A percentile compares a stretch with the other conserved stretches of the same genome.
Evolutionary conservation across 495 filamentous ascomycete species (phyloP).

Genomic region (Penicillium macrosclerotiorum): DNA sequence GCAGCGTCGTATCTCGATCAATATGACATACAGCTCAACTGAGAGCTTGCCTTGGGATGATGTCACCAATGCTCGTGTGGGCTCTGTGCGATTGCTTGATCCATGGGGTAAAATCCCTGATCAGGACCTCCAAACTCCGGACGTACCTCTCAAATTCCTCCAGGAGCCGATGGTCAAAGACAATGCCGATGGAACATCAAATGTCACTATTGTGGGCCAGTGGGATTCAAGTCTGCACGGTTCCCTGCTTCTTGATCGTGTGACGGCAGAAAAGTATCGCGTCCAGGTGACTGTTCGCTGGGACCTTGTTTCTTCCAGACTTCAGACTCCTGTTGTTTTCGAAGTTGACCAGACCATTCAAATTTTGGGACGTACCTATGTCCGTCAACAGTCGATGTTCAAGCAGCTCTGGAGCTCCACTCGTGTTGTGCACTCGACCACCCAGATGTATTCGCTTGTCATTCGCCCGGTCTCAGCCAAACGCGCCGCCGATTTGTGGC

Average conservation of each 20-base stretch:
- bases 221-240: slow-evolving; percentile 96
- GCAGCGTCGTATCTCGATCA: slow-evolving; percentile 83
- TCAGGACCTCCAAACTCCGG: slow-evolving; percentile 63
- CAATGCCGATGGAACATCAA: slow-evolving; percentile 89
- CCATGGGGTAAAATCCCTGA: slow-evolving; percentile 81
- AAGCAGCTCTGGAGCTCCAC: slow-evolving; percentile 81
- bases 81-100: slow-evolving; percentile 78
- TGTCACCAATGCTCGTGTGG: slow-evolving; percentile 69
- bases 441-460: slow-evolving; percentile 77
- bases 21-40: slow-evolving; percentile 82
- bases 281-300: slow-evolving; percentile 84
- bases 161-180: slow-evolving; percentile 71
- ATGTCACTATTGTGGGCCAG: slow-evolving; percentile 78
- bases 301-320: slow-evolving; percentile 75
- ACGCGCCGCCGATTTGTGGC: slow-evolving; percentile 88
- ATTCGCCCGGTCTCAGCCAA: slow-evolving; percentile 88
- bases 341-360: slow-evolving; percentile 76
- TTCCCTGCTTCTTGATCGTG: slow-evolving; percentile 83
- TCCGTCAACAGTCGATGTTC: slow-evolving; percentile 82
- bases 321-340: slow-evolving; percentile 81
- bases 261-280: slow-evolving; percentile 85
- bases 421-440: slow-evolving; percentile 81
- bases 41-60: slow-evolving; percentile 85
- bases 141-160: slow-evolving; percentile 73
- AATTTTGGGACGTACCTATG: slow-evolving; percentile 78